Conservation (phyloP, 2,329 filamentous ascomycete genomes). For the Cercospora janseana region DNA sequence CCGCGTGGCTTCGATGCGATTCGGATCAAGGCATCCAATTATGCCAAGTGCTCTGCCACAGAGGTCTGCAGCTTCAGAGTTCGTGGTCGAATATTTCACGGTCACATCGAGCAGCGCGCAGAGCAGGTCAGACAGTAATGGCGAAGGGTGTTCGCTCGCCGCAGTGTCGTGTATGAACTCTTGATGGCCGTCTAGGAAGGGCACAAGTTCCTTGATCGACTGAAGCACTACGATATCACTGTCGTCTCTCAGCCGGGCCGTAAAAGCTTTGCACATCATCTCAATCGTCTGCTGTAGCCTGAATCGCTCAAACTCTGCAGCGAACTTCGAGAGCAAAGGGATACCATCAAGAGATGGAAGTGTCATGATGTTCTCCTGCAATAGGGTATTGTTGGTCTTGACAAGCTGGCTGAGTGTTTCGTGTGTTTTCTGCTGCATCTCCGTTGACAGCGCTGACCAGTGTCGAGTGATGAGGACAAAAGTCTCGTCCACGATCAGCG, state of each 20-base stretch:
- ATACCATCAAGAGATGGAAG: conserved; percentile 77
- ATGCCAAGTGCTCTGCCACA: conserved; percentile 82
- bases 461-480: conserved; percentile 82
- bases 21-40: conserved; percentile 88
- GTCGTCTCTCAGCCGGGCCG: conserved; percentile 73
- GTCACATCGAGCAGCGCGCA: conserved; percentile 82
- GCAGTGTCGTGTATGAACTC: conserved; percentile 74
- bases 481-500: conserved; percentile 78
- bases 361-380: conserved; percentile 67
- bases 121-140: conserved; percentile 67
- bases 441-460: conserved; percentile 66
- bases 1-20: conserved; percentile 75
- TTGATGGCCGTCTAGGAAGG: conserved; percentile 71
- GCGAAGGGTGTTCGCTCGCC: conserved; percentile 78
- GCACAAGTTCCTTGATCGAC: conserved; percentile 72
- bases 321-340: conserved; percentile 65
- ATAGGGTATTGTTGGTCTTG: conserved; percentile 57
- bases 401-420: conserved; percentile 65
- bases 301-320: conserved; percentile 62
- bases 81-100: conserved; percentile 70
- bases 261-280: conserved; percentile 68
- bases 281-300: conserved; percentile 65
- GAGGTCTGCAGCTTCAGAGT: conserved; percentile 66
- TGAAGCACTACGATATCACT: conserved; percentile 82
- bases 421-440: conserved; percentile 59